A percentile compares a stretch with the other conserved stretches of the same genome.
Evolutionary conservation across 805 yeast species (phyloP).

Genomic region (Zygotorulaspora florentina): DNA sequence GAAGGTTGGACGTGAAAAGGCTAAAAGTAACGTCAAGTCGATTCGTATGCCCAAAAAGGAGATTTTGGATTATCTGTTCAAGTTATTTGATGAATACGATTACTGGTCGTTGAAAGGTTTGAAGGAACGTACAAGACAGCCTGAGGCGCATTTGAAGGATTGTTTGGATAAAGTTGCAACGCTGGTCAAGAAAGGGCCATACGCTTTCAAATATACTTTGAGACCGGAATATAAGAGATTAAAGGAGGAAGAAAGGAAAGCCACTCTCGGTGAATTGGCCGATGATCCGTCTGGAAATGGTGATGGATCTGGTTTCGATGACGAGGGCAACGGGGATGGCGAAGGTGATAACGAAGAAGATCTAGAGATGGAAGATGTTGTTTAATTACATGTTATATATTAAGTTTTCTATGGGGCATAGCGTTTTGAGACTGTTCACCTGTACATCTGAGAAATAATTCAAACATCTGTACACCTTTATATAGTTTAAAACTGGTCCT

Average conservation of each 20-base stretch:
- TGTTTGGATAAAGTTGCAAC: conserved; percentile 85
- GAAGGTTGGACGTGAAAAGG: conserved; percentile 46
- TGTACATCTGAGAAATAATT: neutral
- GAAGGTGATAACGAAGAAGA: conserved; percentile 68
- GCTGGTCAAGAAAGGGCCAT: conserved; percentile 91
- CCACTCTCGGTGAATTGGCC: conserved; percentile 50
- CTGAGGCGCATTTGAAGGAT: conserved; percentile 88
- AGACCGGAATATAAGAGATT: conserved; percentile 85
- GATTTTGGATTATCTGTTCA: conserved; percentile 79
- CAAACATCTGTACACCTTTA: neutral
- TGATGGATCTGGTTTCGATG: conserved; percentile 13
- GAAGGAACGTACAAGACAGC: conserved; percentile 91
- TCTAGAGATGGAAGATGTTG: conserved; percentile 72
- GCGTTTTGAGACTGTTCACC: neutral
- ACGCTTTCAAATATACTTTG: conserved; percentile 84
- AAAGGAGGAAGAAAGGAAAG: conserved; percentile 71
- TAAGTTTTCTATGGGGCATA: neutral
- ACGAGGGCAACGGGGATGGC: conserved; percentile 37
- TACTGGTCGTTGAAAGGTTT: conserved; percentile 95
- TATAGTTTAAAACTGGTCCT: too few relatives aligned
- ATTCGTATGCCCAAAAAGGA: conserved; percentile 92
- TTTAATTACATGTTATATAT: conserved; percentile 26
- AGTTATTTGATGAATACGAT: conserved; percentile 88
- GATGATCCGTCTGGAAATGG: conserved; percentile 22
- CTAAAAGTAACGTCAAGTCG: conserved; percentile 56